Percentiles rank a stretch among this genome's conserved stretches.
phyloP scores from a whole-genome alignment of 805 yeast genomes.

The Tetrapisispora arboricola region DNA sequence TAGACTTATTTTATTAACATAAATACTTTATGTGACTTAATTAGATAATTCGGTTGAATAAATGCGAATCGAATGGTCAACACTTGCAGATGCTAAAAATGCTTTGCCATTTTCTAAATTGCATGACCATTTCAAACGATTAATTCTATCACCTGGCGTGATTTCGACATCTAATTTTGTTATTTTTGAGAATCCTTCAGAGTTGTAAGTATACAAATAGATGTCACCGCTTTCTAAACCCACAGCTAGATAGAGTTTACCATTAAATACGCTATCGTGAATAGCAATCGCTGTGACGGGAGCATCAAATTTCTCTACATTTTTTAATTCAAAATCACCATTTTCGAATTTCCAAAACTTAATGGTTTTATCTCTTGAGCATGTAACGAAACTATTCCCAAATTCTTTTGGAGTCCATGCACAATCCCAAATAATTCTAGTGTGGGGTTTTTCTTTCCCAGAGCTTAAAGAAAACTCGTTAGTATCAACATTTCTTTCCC shows the following conservation, averaged over 20 bases:
- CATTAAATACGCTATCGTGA: conserved; percentile 24
- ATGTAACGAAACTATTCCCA: conserved; percentile 59
- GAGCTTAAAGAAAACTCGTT: conserved; percentile 32
- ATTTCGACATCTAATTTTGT: conserved; percentile 29
- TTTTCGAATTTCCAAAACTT: conserved; percentile 56
- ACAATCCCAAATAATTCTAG: conserved; percentile 92
- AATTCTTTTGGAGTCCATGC: conserved; percentile 60
- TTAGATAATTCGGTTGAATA: conserved; percentile 19
- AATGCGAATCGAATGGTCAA: conserved; percentile 51
- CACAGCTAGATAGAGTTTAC: conserved; percentile 37
- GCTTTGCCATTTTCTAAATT: too few relatives aligned
- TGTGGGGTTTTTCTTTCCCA: conserved; percentile 64
- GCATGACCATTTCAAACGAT: conserved; percentile 55
- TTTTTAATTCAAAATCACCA: conserved; percentile 27
- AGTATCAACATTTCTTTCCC: conserved; percentile 39
- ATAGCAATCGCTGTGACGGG: conserved; percentile 65
- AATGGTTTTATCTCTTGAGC: conserved; percentile 73
- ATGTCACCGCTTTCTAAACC: conserved; percentile 69
- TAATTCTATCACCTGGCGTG: conserved; percentile 53
- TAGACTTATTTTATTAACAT: background rate
- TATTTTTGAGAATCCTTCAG: conserved; percentile 24
- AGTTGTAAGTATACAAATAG: conserved; percentile 32
- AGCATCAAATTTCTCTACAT: conserved; percentile 36
- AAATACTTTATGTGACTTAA: background rate
- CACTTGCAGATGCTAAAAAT: conserved; percentile 45